Percentiles rank a stretch among this genome's conserved stretches.
Conservation (phyloP, 768 basidiomycete genomes). For the Termitomyces sp. region DNA sequence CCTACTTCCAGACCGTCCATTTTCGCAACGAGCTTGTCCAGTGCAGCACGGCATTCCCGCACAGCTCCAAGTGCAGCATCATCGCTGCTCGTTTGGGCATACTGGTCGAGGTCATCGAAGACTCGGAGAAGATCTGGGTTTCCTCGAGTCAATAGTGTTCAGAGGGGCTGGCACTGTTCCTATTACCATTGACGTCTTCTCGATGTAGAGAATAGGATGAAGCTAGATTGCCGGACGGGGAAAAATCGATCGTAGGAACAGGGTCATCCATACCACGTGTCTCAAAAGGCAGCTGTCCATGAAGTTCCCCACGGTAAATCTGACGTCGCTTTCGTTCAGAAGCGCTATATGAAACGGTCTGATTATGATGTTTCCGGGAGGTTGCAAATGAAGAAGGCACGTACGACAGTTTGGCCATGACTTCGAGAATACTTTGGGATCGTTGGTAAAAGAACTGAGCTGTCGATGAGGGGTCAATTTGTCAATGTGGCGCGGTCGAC, state of each 20-base stretch:
- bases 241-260: slow-evolving; percentile 78
- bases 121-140: slow-evolving; percentile 54
- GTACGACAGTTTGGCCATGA: slow-evolving; percentile 86
- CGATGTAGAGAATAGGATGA: slow-evolving; percentile 64
- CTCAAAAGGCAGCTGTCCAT: slow-evolving; percentile 87
- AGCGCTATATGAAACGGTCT: slow-evolving; percentile 43
- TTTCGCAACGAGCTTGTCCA: slow-evolving; percentile 69
- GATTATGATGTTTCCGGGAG: slow-evolving; percentile 1
- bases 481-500: neutral
- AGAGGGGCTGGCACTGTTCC: slow-evolving; percentile 16
- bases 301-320: slow-evolving; percentile 80
- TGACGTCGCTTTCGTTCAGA: slow-evolving; percentile 81
- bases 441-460: slow-evolving; percentile 80
- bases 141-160: slow-evolving; percentile 12
- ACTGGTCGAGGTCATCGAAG: slow-evolving; percentile 63
- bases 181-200: slow-evolving; percentile 69
- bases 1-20: slow-evolving; percentile 80
- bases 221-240: slow-evolving; percentile 63
- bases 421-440: slow-evolving; percentile 76
- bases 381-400: slow-evolving; percentile 24
- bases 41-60: slow-evolving; percentile 51
- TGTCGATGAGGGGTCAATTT: slow-evolving; percentile 24
- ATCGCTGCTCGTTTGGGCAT: slow-evolving; percentile 45
- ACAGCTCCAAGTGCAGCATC: slow-evolving; percentile 51
- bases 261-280: slow-evolving; percentile 77